Percentiles rank a stretch among this genome's conserved stretches.
phyloP scores from a whole-genome alignment of 2,329 filamentous ascomycete species.

The Coniochaeta hoffmannii region DNA sequence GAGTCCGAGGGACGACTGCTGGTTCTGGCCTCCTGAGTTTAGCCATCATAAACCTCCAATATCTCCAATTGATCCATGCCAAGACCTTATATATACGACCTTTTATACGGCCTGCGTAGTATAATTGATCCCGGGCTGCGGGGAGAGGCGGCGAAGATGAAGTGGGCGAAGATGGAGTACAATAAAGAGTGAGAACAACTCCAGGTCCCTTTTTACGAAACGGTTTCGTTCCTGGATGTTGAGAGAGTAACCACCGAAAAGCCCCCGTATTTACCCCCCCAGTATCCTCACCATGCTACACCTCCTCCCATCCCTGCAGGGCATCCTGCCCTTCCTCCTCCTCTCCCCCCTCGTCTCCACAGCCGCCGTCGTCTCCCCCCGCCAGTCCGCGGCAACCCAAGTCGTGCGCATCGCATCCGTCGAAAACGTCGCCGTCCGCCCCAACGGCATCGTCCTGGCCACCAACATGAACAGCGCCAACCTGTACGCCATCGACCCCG shows the following conservation, averaged over 20 bases:
- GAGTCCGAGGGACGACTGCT: not conserved
- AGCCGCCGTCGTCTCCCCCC: constrained; percentile 10
- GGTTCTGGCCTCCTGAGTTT: not conserved
- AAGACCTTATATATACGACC: not conserved
- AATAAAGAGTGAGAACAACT: not conserved
- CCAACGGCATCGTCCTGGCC: constrained; percentile 22
- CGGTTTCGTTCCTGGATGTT: not conserved
- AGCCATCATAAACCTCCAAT: not conserved
- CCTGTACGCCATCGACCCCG: constrained; percentile 20
- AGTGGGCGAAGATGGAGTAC: not conserved
- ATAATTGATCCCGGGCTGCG: not conserved
- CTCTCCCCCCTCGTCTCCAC: constrained; percentile 1
- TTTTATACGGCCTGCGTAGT: not conserved
- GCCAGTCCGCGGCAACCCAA: constrained; percentile 16
- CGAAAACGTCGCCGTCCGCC: constrained; percentile 22
- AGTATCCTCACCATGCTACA: not conserved
- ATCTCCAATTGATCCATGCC: constrained; percentile 1
- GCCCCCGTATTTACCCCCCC: not conserved
- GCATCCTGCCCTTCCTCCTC: constrained; percentile 1
- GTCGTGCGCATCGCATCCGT: constrained; percentile 19
- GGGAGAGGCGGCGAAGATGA: not conserved
- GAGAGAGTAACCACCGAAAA: not conserved
- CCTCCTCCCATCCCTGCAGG: not conserved
- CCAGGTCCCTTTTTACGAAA: not conserved
- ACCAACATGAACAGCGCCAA: constrained; percentile 25